Conservation (phyloP, 352 stramenopile genomes). For the Blastocystis sp. region DNA sequence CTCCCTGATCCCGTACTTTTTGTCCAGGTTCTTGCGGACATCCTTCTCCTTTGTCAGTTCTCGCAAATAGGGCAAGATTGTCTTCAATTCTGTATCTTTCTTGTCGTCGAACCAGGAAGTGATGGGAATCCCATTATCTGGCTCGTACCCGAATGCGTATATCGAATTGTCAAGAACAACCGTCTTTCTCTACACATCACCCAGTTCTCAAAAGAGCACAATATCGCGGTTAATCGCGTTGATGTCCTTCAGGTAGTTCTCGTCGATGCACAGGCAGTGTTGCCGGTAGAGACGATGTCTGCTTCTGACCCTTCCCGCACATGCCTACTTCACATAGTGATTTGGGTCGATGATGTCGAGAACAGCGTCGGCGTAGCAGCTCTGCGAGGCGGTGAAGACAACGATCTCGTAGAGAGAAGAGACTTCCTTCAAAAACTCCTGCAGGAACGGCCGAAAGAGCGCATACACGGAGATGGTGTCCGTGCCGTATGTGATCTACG, state of each 20-base stretch:
- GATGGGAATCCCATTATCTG: conserved; percentile 96
- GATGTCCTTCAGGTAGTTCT: conserved; percentile 98
- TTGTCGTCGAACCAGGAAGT: conserved; percentile 96
- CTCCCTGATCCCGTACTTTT: conserved; percentile 80
- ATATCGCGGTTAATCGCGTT: conserved; percentile 89
- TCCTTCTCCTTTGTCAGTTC: conserved; percentile 80
- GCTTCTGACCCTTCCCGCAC: conserved; percentile 69
- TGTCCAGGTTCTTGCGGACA: conserved; percentile 82
- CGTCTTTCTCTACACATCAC: conserved; percentile 72
- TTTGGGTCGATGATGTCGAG: conserved; percentile 92
- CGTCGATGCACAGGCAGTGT: conserved; percentile 89
- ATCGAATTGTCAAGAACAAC: conserved; percentile 95
- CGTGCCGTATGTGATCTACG: conserved; percentile 77
- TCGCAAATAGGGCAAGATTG: conserved; percentile 89
- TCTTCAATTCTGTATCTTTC: conserved; percentile 89
- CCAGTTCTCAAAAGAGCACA: conserved; percentile 62
- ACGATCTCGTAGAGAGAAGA: conserved; percentile 93
- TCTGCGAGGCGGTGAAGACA: conserved; percentile 94
- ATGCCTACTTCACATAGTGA: conserved; percentile 82
- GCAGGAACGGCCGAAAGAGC: conserved; percentile 88
- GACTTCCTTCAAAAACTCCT: conserved; percentile 88
- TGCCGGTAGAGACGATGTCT: conserved; percentile 89
- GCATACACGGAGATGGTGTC: conserved; percentile 92
- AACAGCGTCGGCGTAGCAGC: conserved; percentile 90
- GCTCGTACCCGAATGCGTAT: conserved; percentile 95